These are phyloP conservation scores for Aspergillus arachidicola DNA, from an alignment of 2,329 filamentous ascomycete species.

Conservation along the genomic window DNA sequence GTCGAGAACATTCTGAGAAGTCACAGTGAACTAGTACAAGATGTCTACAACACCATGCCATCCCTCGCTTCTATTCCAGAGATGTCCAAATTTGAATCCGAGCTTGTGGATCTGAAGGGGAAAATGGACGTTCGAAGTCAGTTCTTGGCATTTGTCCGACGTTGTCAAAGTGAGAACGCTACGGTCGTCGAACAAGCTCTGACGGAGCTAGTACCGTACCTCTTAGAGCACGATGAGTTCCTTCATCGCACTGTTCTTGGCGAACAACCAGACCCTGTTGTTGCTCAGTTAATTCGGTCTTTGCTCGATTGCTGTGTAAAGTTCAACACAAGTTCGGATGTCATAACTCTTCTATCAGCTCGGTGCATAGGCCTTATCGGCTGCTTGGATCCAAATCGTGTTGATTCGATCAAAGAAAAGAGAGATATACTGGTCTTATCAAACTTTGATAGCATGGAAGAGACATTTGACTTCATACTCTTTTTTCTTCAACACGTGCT, in stretches of 20 bases:
- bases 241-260: conserved; percentile 78
- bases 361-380: conserved; percentile 86
- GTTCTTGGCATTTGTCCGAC: conserved; percentile 70
- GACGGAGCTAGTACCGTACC: conserved; percentile 72
- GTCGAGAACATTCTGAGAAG: conserved; percentile 67
- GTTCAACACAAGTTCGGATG: conserved; percentile 68
- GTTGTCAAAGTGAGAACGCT: conserved; percentile 80
- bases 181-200: conserved; percentile 83
- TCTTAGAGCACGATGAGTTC: conserved; percentile 73
- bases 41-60: conserved; percentile 74
- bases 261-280: conserved; percentile 77
- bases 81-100: conserved; percentile 67
- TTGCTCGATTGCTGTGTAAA: conserved; percentile 84
- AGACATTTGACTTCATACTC: conserved; percentile 83
- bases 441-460: conserved; percentile 77
- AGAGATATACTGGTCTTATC: conserved; percentile 82
- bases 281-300: conserved; percentile 72
- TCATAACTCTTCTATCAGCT: conserved; percentile 73
- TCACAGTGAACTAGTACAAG: conserved; percentile 62
- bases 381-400: conserved; percentile 85
- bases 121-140: conserved; percentile 67
- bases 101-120: conserved; percentile 66
- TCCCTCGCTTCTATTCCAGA: conserved; percentile 72
- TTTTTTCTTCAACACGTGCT: conserved; percentile 85
- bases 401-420: conserved; percentile 77